A percentile compares a stretch with the other conserved stretches of the same genome.
These are phyloP conservation scores for Termitomyces sp. DNA, from an alignment of 768 basidiomycete genomes.

Conservation along the genomic window DNA sequence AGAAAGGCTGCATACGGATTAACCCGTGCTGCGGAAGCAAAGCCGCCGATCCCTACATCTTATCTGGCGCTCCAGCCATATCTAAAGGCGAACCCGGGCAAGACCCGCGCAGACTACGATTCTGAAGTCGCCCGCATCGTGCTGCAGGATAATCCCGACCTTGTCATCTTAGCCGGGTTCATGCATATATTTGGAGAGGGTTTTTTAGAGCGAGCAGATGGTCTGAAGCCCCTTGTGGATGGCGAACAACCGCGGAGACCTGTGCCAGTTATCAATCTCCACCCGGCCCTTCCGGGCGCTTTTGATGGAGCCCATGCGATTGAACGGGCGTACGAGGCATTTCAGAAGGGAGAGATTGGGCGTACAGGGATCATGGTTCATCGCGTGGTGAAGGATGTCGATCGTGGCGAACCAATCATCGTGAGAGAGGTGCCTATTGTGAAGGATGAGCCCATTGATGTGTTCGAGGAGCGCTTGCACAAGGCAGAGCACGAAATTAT, in stretches of 20 bases:
- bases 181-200: conserved; percentile 91
- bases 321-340: conserved; percentile 84
- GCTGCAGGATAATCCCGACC: conserved; percentile 59
- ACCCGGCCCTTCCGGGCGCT: conserved; percentile 92
- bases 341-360: conserved; percentile 72
- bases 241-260: conserved; percentile 25
- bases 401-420: conserved; percentile 83
- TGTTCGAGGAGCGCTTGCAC: conserved; percentile 76
- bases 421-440: conserved; percentile 72
- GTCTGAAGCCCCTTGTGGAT: conserved; percentile 27
- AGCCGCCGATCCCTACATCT: conserved; percentile 75
- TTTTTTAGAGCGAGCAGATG: conserved; percentile 67
- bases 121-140: conserved; percentile 69
- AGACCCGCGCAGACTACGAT: conserved; percentile 83
- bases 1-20: conserved; percentile 89
- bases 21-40: conserved; percentile 62
- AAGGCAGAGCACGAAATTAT: conserved; percentile 84
- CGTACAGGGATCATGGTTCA: conserved; percentile 91
- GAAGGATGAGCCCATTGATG: conserved; percentile 65
- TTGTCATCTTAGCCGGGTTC: conserved; percentile 96
- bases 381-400: conserved; percentile 87
- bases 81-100: conserved; percentile 63
- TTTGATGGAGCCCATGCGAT: conserved; percentile 96
- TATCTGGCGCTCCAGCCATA: conserved; percentile 84
- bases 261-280: conserved; percentile 91